These are phyloP conservation scores for Pinus albicaulis DNA, from an alignment of 75 land plant species.

Conservation along the genomic window DNA sequence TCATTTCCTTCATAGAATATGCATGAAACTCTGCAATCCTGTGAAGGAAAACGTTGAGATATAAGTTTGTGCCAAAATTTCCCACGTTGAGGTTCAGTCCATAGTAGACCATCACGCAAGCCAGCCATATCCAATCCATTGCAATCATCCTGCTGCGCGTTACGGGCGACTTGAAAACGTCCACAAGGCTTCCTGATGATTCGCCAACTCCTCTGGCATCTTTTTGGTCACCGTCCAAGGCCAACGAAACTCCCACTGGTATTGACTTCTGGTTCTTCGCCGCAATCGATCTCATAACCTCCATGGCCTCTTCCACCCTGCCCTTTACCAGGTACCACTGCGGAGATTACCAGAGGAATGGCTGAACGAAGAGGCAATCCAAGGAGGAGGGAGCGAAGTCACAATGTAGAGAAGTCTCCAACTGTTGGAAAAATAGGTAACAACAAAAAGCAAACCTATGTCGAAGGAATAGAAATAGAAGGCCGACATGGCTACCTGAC, in stretches of 20 bases:
- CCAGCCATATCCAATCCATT: conserved; percentile 26
- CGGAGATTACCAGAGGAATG: conserved; percentile 43
- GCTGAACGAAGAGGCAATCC: conserved; percentile 24
- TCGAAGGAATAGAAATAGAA: conserved; percentile 52
- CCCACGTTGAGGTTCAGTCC: conserved; percentile 44
- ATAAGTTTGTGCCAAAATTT: too few relatives aligned
- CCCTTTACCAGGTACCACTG: conserved; percentile 34
- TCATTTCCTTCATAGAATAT: conserved; percentile 16
- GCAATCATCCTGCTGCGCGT: conserved; percentile 14
- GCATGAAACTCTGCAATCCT: conserved; percentile 48
- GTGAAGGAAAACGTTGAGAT: conserved; percentile 35
- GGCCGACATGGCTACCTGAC: conserved; percentile 42
- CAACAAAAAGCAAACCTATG: conserved; percentile 24
- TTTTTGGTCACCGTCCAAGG: too few relatives aligned
- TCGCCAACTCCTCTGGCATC: too few relatives aligned
- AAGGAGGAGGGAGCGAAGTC: conserved; percentile 28
- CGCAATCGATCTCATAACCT: conserved; percentile 26
- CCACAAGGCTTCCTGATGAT: too few relatives aligned
- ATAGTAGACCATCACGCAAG: conserved; percentile 39
- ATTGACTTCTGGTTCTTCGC: conserved; percentile 21
- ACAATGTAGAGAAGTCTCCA: conserved; percentile 38
- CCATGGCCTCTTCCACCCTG: conserved; percentile 23
- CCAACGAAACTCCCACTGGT: not conserved
- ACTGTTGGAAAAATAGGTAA: conserved; percentile 29
- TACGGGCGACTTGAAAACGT: too few relatives aligned